Conservation (phyloP, 805 yeast genomes). For the Vanderwaltozyma tropicalis region DNA sequence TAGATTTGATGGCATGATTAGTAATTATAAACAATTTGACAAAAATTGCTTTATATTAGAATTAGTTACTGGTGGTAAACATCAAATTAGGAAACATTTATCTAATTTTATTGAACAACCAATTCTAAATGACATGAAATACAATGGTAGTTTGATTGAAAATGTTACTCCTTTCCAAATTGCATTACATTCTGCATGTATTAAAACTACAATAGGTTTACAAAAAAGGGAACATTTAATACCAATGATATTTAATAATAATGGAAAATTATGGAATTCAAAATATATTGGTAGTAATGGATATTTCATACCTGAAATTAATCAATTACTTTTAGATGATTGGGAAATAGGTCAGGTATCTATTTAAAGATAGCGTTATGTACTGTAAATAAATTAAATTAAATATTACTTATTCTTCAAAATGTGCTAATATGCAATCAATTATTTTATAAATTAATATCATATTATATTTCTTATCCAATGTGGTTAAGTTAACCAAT, state of each 20-base stretch:
- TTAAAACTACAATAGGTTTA: constrained; percentile 28
- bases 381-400: too few relatives aligned
- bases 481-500: constrained; percentile 27
- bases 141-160: constrained; percentile 11
- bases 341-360: constrained; percentile 2
- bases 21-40: constrained; percentile 12
- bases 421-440: constrained; percentile 33
- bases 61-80: constrained; percentile 32
- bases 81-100: constrained; percentile 31
- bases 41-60: constrained; percentile 23
- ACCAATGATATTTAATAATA: constrained; percentile 12
- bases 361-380: too few relatives aligned
- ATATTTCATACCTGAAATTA: constrained; percentile 1
- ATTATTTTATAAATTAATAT: constrained; percentile 33
- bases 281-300: constrained; percentile 5
- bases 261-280: constrained; percentile 3
- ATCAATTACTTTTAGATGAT: not conserved
- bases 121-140: constrained; percentile 24
- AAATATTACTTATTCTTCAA: not conserved
- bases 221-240: constrained; percentile 16
- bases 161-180: constrained; percentile 17
- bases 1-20: constrained; percentile 4
- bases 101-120: constrained; percentile 17
- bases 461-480: constrained; percentile 34
- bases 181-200: constrained; percentile 31